Percentiles rank a stretch among this genome's conserved stretches.
These are phyloP conservation scores for Zoysia matrella DNA, from an alignment of 202 grass and related monocot genomes.

Conservation along the genomic window DNA sequence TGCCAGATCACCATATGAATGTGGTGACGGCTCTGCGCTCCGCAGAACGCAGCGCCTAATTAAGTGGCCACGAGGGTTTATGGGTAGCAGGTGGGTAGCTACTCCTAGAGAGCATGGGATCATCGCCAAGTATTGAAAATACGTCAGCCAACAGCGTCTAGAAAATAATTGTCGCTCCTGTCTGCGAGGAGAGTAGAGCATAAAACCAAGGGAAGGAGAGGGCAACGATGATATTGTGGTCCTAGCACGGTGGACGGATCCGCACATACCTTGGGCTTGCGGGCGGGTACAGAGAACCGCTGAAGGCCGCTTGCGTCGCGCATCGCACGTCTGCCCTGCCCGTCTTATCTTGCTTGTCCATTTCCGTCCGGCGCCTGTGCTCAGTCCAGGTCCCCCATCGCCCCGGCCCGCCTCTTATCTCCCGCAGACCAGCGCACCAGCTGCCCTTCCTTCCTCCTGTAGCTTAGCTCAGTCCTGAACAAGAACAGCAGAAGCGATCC, in stretches of 20 bases:
- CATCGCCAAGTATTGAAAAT: conserved; percentile 16
- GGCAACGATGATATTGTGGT: conserved; percentile 19
- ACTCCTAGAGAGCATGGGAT: conserved; percentile 23
- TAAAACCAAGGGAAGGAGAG: conserved; percentile 31
- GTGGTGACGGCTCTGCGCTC: too few relatives aligned
- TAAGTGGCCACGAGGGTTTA: conserved; percentile 15
- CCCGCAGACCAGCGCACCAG: conserved; percentile 32
- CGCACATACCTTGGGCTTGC: background rate
- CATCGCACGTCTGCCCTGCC: conserved; percentile 25
- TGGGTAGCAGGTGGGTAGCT: conserved; percentile 8
- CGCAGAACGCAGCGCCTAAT: background rate
- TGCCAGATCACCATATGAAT: background rate
- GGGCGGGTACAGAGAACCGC: conserved; percentile 41
- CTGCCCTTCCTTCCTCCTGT: conserved; percentile 28
- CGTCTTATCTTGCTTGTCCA: conserved; percentile 52
- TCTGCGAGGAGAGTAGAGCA: conserved; percentile 1
- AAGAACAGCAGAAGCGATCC: conserved; percentile 15
- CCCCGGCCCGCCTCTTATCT: conserved; percentile 35
- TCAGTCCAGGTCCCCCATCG: conserved; percentile 15
- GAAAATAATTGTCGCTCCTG: conserved; percentile 38
- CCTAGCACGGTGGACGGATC: conserved; percentile 17
- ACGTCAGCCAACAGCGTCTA: conserved; percentile 8
- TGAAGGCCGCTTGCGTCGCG: conserved; percentile 12
- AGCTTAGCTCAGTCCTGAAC: background rate
- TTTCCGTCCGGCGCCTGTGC: conserved; percentile 24